Base-by-base conservation (phyloP, 1,284 basidiomycete species). In the Kwoniella shivajii region DNA sequence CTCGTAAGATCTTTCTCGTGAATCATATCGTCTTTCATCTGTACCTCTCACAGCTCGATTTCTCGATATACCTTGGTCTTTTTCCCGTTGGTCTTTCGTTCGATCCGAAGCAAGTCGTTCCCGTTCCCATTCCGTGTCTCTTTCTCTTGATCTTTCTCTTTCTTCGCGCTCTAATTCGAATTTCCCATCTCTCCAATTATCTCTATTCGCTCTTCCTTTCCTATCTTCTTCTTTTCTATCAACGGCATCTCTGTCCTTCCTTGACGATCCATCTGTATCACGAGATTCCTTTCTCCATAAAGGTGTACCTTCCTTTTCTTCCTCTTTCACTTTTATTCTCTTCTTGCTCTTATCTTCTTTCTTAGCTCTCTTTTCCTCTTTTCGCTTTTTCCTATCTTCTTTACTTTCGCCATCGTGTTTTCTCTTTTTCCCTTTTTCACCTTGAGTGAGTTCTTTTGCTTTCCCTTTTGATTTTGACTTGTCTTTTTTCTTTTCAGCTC, bases 351-450 rank as follows among this genome's bases (percentile, higher is more conserved):
- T 60, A 60, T 66, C 69, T 27, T 63, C 67, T 56, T 68, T 74
- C 42, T 62, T 65, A 36, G 60, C 60, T 42, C 81, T 85, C 66
- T 72, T 77, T 76, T 81, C 69, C 27, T 78, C 78, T 66, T 83
- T 88, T 22, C 71, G 34, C 16, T 63, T 66, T 43, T 60, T 80
- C 50, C 86, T 82, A 75, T 90, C 88, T 70, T 90, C 90, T 6
- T 86, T 87, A 4, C 85, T 89, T 72, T 90, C 89, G 68, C 88
- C 81, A 73, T 82, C 87, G 66, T 82, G 84, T 27, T 53, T 53
- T 27, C 51, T 53, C 41, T 53, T 50, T 83, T 65, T 86, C 82
- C 72, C 88, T 82, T 22, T 85, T 81, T 44, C 89, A 11, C 63
- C 58, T 7, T 37, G 44, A 16, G 54, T 64, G 4, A 55, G 30